Base-by-base conservation (phyloP, 208 protist genomes). In the Wallacemonas rigidus region DNA sequence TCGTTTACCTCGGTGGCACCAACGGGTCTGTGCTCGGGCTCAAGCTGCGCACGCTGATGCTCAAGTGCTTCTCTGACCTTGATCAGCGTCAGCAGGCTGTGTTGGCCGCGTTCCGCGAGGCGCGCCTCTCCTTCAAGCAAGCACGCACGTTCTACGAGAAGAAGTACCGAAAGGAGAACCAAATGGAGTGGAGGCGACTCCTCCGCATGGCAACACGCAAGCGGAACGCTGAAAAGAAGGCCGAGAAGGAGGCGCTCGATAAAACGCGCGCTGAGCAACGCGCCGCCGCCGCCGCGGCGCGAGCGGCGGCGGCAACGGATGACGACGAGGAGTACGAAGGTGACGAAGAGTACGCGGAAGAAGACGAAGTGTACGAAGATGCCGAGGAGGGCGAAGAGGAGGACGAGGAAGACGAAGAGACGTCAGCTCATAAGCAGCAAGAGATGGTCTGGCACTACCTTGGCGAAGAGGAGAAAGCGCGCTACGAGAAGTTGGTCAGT, bases 1-100 rank as follows among this genome's bases (percentile, higher is more conserved):
- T 87, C 47, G 74, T 81, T 41, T 85, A 82, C 57, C 70, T 94
- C 35, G 89, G 89, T 39, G 54, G 84, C 11, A 84, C 86, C 1
- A 62, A 85, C 8, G 89, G 89, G n/a, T 80, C 90, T 60, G 81
- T 94, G 14, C 81, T 83, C 9, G 89, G 89, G 64, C 71, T 94
- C 7, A 81, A 91, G 61, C 74, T 73, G 14, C 72, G 74, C 9
- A 48, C 69, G 5, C 72, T 94, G 8, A 82, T 84, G 36, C 75
- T 74, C 35, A 83, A 74, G 38, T 81, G 91, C 40, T 75, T 89
- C 43, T 56, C 77, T 14, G 85, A 90, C 75, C 74, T 84, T 11
- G 74, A 77, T 11, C 40, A 79, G 17, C 90, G 90, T 63, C 67
- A 82, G 4, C 61, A 71, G 43, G 78, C 75, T 17, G 80, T 91